Base-by-base conservation (phyloP, 164 flowering plant species). In the Tetracentron sinense region DNA sequence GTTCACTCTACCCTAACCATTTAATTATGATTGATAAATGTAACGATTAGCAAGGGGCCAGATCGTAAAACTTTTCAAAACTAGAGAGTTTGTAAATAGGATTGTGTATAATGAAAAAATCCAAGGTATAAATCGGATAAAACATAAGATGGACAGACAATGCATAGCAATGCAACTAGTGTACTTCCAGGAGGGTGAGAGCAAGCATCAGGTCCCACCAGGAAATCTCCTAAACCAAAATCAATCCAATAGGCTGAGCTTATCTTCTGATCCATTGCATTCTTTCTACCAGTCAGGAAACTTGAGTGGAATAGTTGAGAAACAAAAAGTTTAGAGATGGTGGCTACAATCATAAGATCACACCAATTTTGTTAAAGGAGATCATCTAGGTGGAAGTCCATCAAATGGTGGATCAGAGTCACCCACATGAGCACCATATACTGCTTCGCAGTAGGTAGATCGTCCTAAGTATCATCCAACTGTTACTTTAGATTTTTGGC, bases 1-100 rank as follows among this genome's bases (percentile, higher is more conserved):
- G 74, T 67, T 75, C 54, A 70, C 56, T 38, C n/a, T 23, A 62
- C 55, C 70, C 23, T 52, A 59, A 20, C n/a, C 60, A 71, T 25
- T 16, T 47, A 25, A 54, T 25, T 14, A 7, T 42, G 42, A 23
- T 38, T 61, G 20, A 42, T 11, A 25, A 10, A 44, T 54, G 33
- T 4, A 54, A 28, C 19, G 49, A 53, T 33, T 0, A 35, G 16
- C 16, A 52, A 42, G 15, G 17, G 5, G 3, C n/a, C n/a, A n/a
- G n/a, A n/a, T n/a, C n/a, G n/a, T n/a, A n/a, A n/a, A n/a, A n/a
- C n/a, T n/a, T n/a, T n/a, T n/a, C n/a, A n/a, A n/a, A n/a, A n/a
- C n/a, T n/a, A n/a, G n/a, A n/a, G n/a, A n/a, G n/a, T n/a, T n/a
- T n/a, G n/a, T n/a, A n/a, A n/a, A n/a, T n/a, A n/a, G n/a, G n/a